Percentiles rank a stretch among this genome's conserved stretches.
Conservation (phyloP, 805 yeast species). For the Cyberlindnera maclurae region DNA sequence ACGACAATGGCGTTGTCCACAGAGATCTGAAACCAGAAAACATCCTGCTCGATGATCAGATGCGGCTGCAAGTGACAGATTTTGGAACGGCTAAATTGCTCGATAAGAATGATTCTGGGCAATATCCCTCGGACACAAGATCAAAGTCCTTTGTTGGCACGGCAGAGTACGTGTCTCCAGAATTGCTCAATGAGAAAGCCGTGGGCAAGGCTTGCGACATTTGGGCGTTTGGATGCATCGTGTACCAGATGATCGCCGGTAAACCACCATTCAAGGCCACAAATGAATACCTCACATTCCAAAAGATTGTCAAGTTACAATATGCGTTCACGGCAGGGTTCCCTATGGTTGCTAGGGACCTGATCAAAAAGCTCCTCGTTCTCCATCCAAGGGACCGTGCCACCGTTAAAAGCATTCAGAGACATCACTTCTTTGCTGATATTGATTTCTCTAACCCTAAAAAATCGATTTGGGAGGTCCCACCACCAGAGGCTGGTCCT, state of each 20-base stretch:
- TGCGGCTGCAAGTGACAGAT: slow-evolving; percentile 67
- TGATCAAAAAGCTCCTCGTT: slow-evolving; percentile 61
- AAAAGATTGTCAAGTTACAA: slow-evolving; percentile 72
- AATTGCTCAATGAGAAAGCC: slow-evolving; percentile 63
- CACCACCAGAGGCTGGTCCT: slow-evolving; percentile 63
- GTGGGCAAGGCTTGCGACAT: slow-evolving; percentile 92
- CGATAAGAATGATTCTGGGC: slow-evolving; percentile 39
- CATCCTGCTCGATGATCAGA: slow-evolving; percentile 53
- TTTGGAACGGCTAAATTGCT: slow-evolving; percentile 78
- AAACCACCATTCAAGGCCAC: slow-evolving; percentile 82
- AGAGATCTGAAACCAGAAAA: slow-evolving; percentile 83
- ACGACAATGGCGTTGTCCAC: slow-evolving; percentile 68
- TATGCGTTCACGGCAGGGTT: slow-evolving; percentile 83
- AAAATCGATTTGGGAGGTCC: slow-evolving; percentile 47
- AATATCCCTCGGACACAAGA: slow-evolving; percentile 58
- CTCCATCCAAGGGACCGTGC: slow-evolving; percentile 59
- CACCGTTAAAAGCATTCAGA: slow-evolving; percentile 47
- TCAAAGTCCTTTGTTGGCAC: slow-evolving; percentile 84
- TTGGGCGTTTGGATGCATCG: slow-evolving; percentile 98
- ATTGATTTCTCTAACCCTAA: slow-evolving; percentile 45
- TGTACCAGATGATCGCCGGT: slow-evolving; percentile 94
- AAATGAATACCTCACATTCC: slow-evolving; percentile 75
- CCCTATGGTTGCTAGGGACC: slow-evolving; percentile 64
- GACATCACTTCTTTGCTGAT: slow-evolving; percentile 55
- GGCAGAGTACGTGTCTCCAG: slow-evolving; percentile 81